Base-by-base conservation (phyloP, 495 filamentous ascomycete species). In the Neurospora discreta region DNA sequence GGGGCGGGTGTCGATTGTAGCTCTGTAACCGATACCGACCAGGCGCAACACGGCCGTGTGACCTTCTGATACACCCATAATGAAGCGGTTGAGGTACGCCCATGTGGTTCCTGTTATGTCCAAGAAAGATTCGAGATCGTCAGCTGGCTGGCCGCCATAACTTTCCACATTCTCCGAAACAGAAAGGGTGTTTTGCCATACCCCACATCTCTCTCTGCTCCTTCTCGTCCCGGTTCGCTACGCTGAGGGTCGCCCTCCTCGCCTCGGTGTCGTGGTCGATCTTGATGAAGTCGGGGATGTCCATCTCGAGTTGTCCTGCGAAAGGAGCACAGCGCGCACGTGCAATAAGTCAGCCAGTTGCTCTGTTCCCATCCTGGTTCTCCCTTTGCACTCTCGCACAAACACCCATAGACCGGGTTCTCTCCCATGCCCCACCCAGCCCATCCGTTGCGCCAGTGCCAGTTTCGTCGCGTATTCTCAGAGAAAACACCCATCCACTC, bases 201-300 rank as follows among this genome's bases (percentile, higher is more conserved):
- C 95, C 95, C 95, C 95, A 99, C 95, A 98, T 98, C 81, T 91
- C 95, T 78, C 92, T 88, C 82, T 99, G 95, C 69, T 91, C 86
- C 77, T 90, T 87, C 33, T 88, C 74, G 7, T 85, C 75, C 11
- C 79, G 76, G 80, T 98, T 87, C 73, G 88, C 74, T 16, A 98
- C 85, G 40, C 84, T 88, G 69, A 99, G 78, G 10, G 82, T 86
- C 11, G 89, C 89, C 77, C 89, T 92, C 52, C 85, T 81, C 30
- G 83, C 77, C 10, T 83, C 80, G 42, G 84, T 81, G 76, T 95
- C 90, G 44, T 90, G 86, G 71, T 87, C 83, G 68, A 97, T 85
- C 20, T 83, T 89, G 73, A 98, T 81, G 44, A 80, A 98, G 1
- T 88, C 82, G 46, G 92, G 93, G 18, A 97, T 82, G 18, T 85